Percentiles rank a stretch among this genome's conserved stretches.
Evolutionary conservation across 73 alveolate species (phyloP).

Genomic region (Paramecium bursaria): DNA sequence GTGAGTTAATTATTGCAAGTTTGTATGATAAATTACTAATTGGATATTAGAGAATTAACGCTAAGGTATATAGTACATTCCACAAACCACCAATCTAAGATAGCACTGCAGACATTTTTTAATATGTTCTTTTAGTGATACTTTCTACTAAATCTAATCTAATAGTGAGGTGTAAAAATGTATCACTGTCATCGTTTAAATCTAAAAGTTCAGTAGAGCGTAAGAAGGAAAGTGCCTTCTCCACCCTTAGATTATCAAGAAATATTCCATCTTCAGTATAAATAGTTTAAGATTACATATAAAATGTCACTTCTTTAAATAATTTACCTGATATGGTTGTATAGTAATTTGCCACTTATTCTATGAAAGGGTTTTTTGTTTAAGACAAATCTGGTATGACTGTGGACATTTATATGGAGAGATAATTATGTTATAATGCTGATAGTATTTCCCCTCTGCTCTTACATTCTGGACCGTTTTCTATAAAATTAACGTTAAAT

Average conservation of each 20-base stretch:
- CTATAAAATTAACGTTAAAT: too few relatives aligned
- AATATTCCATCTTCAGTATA: conserved; percentile 5
- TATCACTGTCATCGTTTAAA: not conserved
- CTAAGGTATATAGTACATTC: conserved; percentile 15
- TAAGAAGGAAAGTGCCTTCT: conserved; percentile 1
- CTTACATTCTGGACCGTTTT: not conserved
- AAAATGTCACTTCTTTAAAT: conserved; percentile 9
- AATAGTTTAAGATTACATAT: conserved; percentile 13
- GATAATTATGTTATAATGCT: conserved; percentile 11
- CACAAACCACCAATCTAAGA: conserved; percentile 40
- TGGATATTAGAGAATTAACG: not conserved
- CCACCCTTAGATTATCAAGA: not conserved
- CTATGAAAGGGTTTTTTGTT: not conserved
- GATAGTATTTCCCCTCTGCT: not conserved
- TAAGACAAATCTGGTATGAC: conserved; percentile 3
- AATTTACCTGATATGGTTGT: conserved; percentile 36
- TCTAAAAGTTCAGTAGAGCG: conserved; percentile 45
- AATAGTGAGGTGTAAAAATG: not conserved
- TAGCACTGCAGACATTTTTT: conserved; percentile 19
- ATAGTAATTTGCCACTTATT: conserved; percentile 17
- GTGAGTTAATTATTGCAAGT: conserved; percentile 6
- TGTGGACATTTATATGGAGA: conserved; percentile 12
- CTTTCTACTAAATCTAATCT: conserved; percentile 33
- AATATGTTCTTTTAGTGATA: conserved; percentile 6
- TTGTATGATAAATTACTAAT: conserved; percentile 33